Conservation (phyloP, 108 stramenopile species). For the Nitzschia sp. region DNA sequence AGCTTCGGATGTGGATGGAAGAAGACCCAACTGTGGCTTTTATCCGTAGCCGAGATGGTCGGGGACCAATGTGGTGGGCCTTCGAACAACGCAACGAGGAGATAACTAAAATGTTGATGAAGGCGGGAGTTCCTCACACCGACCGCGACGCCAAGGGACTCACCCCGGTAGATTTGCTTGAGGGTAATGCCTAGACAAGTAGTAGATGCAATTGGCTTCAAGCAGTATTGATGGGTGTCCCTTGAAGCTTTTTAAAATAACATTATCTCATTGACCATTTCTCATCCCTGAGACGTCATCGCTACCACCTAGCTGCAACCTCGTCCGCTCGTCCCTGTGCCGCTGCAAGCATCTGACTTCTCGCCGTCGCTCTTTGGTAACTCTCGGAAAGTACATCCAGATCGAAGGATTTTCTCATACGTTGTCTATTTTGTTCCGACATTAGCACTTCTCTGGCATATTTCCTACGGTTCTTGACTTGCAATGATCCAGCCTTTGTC, state of each 20-base stretch:
- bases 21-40: slow-evolving; percentile 77
- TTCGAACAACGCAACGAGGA: slow-evolving; percentile 81
- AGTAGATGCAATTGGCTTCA: too few species aligned
- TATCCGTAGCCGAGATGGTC: slow-evolving; percentile 83
- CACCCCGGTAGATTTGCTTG: slow-evolving; percentile 76
- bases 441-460: too few species aligned
- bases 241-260: neutral
- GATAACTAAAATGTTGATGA: slow-evolving; percentile 81
- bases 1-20: slow-evolving; percentile 66
- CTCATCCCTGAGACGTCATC: too few species aligned
- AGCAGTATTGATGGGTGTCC: neutral
- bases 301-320: neutral
- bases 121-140: slow-evolving; percentile 74
- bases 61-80: slow-evolving; percentile 93
- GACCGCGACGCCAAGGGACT: slow-evolving; percentile 80
- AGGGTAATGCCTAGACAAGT: slow-evolving; percentile 34
- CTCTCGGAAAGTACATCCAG: neutral
- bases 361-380: too few species aligned
- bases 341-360: neutral
- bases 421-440: neutral
- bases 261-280: neutral
- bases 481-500: too few species aligned
- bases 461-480: too few species aligned
- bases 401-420: neutral
- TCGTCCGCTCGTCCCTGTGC: neutral